A percentile compares a stretch with the other conserved stretches of the same genome.
These are phyloP conservation scores for Saururus chinensis DNA, from an alignment of 164 flowering plant species.

Conservation along the genomic window DNA sequence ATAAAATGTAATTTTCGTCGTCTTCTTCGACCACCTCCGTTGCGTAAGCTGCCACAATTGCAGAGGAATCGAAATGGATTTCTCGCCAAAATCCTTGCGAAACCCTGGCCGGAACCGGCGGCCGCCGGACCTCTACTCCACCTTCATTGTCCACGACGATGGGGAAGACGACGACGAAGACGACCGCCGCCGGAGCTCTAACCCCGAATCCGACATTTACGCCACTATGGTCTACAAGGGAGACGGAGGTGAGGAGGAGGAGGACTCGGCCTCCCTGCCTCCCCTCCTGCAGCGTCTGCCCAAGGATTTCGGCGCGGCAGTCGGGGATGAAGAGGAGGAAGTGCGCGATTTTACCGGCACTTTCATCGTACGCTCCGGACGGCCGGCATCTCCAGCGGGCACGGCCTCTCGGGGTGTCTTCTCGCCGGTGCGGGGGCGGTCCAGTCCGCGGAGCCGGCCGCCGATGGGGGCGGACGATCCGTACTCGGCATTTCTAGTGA, in stretches of 20 bases:
- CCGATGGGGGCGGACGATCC: conserved; percentile 21
- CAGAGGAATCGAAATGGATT: background rate
- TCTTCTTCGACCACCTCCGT: too few species aligned
- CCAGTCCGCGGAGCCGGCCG: conserved; percentile 18
- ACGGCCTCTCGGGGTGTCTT: conserved; percentile 5
- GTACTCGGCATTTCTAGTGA: conserved; percentile 73
- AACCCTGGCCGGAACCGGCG: background rate
- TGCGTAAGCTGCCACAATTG: too few species aligned
- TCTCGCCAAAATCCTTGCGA: background rate
- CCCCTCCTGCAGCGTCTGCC: conserved; percentile 90
- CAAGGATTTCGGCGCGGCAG: conserved; percentile 71
- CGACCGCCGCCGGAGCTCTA: conserved; percentile 4
- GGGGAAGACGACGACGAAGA: conserved; percentile 18
- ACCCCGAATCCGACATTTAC: conserved; percentile 32
- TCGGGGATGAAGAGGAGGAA: conserved; percentile 33
- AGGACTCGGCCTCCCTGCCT: conserved; percentile 71
- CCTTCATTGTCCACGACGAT: conserved; percentile 45
- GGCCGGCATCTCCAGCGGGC: conserved; percentile 5
- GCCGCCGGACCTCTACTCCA: conserved; percentile 29
- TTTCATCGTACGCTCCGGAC: conserved; percentile 43
- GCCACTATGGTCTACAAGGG: conserved; percentile 59
- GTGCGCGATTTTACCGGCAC: conserved; percentile 35
- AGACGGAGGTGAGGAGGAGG: conserved; percentile 20
- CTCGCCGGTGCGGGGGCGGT: conserved; percentile 13
- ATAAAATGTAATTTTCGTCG: too few species aligned